Base-by-base conservation (phyloP, 2,329 filamentous ascomycete species). In the Monosporascus sp. region DNA sequence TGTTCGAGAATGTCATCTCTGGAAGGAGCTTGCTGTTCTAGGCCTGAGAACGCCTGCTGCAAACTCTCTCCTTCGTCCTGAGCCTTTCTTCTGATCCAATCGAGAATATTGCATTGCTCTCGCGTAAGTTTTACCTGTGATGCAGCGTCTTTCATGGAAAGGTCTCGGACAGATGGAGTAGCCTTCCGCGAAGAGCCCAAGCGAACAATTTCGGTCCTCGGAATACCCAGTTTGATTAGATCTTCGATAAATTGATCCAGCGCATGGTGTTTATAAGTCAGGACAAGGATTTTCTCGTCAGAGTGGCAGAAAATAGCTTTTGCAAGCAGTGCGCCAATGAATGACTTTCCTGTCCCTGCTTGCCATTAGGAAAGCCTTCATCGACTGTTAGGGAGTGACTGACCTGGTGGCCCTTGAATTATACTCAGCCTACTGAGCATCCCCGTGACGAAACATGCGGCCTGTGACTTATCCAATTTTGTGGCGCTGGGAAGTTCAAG, bases 331-430 rank as follows among this genome's bases (percentile, higher is more conserved):
- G 86, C 83, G 0, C 88, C 88, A 3, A 90, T 79, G 56, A 89
- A 89, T 0, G 86, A 90, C 59, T 92, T 92, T 1, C 88, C 88
- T 0, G 87, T 91, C 0, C 86, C 84, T 85, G 46, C 20, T 26
- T 43, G 31, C 38, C 69, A 55, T 73, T 5, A 24, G 24, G 24
- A 24, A 24, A 24, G 24, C 24, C 24, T 6, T 24, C 24, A 24
- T 24, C 24, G 24, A 24, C 24, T 24, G 6, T 24, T 24, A 24
- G 5, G 24, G 24, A 24, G 24, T 24, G 24, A 24, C 24, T 24
- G 24, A 83, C 83, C 87, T 59, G 88, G 88, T 1, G 88, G 88
- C 0, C 88, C 88, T 71, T 90, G 87, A 2, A 91, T 87, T 0
- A 70, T 60, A 53, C 54, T 64, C 38, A 74, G 68, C 20, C 72